Evolutionary conservation across 2,329 filamentous ascomycete genomes (phyloP).

Genomic region (Blastomyces emzantsi): DNA sequence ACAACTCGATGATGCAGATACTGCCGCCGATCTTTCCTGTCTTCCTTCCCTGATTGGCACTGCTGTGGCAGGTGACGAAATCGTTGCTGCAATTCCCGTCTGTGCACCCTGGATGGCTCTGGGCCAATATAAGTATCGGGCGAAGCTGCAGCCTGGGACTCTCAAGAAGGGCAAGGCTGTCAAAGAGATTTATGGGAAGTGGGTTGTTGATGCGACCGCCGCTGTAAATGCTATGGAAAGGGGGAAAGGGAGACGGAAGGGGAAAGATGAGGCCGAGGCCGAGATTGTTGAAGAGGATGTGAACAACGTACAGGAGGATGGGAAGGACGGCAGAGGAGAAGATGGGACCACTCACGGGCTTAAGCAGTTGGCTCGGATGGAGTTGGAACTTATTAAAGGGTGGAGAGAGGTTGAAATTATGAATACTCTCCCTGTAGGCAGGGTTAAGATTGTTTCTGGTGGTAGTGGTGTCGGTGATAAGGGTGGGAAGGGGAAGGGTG

Average conservation of each 20-base stretch:
- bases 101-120: conserved; percentile 57
- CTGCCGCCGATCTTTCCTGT: conserved; percentile 51
- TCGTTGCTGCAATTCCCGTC: conserved; percentile 49
- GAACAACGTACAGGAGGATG: conserved; percentile 30
- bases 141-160: conserved; percentile 81
- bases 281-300: conserved; percentile 30
- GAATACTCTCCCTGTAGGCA: conserved; percentile 30
- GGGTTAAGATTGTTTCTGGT: conserved; percentile 32
- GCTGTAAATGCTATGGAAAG: conserved; percentile 36
- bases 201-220: conserved; percentile 55
- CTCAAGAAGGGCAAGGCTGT: conserved; percentile 93
- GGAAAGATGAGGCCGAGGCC: conserved; percentile 8
- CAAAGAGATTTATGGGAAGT: conserved; percentile 76
- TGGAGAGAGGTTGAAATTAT: conserved; percentile 56
- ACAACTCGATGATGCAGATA: conserved; percentile 40
- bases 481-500: conserved; percentile 27
- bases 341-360: conserved; percentile 25
- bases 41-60: conserved; percentile 58
- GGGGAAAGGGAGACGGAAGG: conserved; percentile 32
- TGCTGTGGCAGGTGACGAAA: conserved; percentile 72
- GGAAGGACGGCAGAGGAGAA: conserved; percentile 57
- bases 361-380: conserved; percentile 63
- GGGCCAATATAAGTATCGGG: conserved; percentile 76
- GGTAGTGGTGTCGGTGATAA: conserved; percentile 29
- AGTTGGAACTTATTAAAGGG: conserved; percentile 72